These are phyloP conservation scores for Cadophora gregata DNA, from an alignment of 2,329 filamentous ascomycete species.

Conservation along the genomic window DNA sequence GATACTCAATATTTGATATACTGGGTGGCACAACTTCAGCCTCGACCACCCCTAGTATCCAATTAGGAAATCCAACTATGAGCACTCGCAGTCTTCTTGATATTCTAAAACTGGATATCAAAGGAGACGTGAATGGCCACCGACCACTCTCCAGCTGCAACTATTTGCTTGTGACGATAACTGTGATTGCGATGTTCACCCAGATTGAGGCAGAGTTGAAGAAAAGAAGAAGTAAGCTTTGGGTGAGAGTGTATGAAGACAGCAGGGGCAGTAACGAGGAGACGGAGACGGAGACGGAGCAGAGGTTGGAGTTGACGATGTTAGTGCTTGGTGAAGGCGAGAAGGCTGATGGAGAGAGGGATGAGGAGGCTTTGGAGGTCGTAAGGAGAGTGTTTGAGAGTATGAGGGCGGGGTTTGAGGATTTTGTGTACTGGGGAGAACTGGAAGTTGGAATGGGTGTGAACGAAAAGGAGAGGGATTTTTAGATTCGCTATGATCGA, in stretches of 20 bases:
- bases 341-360: constrained; percentile 32
- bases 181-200: constrained; percentile 39
- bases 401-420: constrained; percentile 38
- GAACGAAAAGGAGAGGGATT: no score
- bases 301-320: constrained; percentile 38
- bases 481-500: no score
- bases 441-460: no score
- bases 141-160: constrained; percentile 46
- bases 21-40: neutral
- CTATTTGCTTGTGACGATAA: constrained; percentile 42
- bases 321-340: no score
- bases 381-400: constrained; percentile 43
- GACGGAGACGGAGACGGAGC: constrained; percentile 39
- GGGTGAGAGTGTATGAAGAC: constrained; percentile 43
- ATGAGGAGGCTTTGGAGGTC: constrained; percentile 44
- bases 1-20: no score
- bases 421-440: constrained; percentile 47
- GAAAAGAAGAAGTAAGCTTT: constrained; percentile 40
- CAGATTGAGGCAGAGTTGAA: constrained; percentile 43
- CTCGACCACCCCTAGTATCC: no score
- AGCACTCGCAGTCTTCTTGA: constrained; percentile 31
- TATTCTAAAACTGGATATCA: constrained; percentile 41
- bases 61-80: constrained; percentile 7
- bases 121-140: constrained; percentile 42
- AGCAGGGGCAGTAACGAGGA: no score